Evolutionary conservation across 495 filamentous ascomycete genomes (phyloP).

Genomic region (Gamarada debralockiae): DNA sequence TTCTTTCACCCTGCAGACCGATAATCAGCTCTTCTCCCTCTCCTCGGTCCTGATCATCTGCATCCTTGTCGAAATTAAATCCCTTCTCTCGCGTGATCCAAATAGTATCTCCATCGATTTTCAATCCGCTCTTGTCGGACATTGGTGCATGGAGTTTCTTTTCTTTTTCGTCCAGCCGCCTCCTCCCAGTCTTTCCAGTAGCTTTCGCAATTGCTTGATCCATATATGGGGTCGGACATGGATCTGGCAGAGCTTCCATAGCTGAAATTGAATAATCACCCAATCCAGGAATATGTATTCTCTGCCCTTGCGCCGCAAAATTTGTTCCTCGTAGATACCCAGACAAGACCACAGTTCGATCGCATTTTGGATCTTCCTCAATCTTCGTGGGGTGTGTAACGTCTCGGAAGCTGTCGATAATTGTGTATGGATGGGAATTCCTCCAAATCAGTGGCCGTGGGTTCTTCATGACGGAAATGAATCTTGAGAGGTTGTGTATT

Average conservation of each 20-base stretch:
- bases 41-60: constrained; percentile 66
- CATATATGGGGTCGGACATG: constrained; percentile 90
- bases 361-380: constrained; percentile 82
- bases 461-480: constrained; percentile 98
- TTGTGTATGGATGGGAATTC: constrained; percentile 88
- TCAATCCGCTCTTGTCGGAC: constrained; percentile 93
- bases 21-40: constrained; percentile 92
- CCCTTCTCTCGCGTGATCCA: constrained; percentile 56
- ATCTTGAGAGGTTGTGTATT: constrained; percentile 90
- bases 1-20: constrained; percentile 77
- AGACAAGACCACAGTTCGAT: constrained; percentile 85
- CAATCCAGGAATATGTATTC: constrained; percentile 89
- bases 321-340: constrained; percentile 96
- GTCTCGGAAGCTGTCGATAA: constrained; percentile 92
- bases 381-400: constrained; percentile 88
- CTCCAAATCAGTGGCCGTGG: constrained; percentile 94
- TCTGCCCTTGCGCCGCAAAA: constrained; percentile 79
- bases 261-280: constrained; percentile 84
- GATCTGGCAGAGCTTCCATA: constrained; percentile 87
- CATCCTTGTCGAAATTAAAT: constrained; percentile 73
- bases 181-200: constrained; percentile 71
- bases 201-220: constrained; percentile 79
- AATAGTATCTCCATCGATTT: constrained; percentile 55
- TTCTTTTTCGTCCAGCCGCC: constrained; percentile 87
- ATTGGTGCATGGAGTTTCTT: constrained; percentile 95